A percentile compares a stretch with the other conserved stretches of the same genome.
Conservation (phyloP, 352 stramenopile species). For the Pythium scleroteichum region DNA sequence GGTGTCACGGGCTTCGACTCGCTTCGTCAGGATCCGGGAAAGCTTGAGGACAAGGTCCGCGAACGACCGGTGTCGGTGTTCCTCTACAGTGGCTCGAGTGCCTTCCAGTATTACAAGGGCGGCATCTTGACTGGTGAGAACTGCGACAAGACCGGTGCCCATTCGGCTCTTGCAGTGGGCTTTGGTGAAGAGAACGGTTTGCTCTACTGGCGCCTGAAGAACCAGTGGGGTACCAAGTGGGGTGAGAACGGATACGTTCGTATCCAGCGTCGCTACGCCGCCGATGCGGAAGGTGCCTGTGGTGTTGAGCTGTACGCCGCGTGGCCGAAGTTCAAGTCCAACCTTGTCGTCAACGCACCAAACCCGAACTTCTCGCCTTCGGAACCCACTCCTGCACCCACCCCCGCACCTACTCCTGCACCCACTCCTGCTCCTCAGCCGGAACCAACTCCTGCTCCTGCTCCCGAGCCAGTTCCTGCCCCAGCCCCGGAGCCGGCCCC, state of each 20-base stretch:
- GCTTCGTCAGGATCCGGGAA: constrained; percentile 38
- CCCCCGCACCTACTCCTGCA: constrained; percentile 1
- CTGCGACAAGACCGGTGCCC: constrained; percentile 55
- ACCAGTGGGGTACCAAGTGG: constrained; percentile 72
- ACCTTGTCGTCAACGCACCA: constrained; percentile 24
- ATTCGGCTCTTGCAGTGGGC: constrained; percentile 63
- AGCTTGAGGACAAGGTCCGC: constrained; percentile 48
- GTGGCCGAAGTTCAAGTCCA: constrained; percentile 50
- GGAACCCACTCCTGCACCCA: constrained; percentile 2
- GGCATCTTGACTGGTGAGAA: constrained; percentile 59
- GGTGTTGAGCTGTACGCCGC: constrained; percentile 57
- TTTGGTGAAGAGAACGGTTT: constrained; percentile 53
- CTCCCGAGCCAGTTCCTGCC: constrained; percentile 9
- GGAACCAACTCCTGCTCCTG: constrained; percentile 2
- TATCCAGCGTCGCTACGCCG: constrained; percentile 52
- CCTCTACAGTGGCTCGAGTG: constrained; percentile 57
- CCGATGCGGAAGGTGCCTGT: constrained; percentile 51
- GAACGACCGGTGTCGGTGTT: constrained; percentile 56
- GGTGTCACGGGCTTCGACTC: constrained; percentile 50
- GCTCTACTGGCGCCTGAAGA: constrained; percentile 69
- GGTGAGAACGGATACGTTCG: constrained; percentile 70
- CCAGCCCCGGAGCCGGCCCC: constrained; percentile 9
- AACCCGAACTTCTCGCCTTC: constrained; percentile 27
- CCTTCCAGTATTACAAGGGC: constrained; percentile 66
- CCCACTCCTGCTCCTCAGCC: constrained; percentile 9